phyloP scores from a whole-genome alignment of 345 rosid species.

The Salix suchowensis region DNA sequence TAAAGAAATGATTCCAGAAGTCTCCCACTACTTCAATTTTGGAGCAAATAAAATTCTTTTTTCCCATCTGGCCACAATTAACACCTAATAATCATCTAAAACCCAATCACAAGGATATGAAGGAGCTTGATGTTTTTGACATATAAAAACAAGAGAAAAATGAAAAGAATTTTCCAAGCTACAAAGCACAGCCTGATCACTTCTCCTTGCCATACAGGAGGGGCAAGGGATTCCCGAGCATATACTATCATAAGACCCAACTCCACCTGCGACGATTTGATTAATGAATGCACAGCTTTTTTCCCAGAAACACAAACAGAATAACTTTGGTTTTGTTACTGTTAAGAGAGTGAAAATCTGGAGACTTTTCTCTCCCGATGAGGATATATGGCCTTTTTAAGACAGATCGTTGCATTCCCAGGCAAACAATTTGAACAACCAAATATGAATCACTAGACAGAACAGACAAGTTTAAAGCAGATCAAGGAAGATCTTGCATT shows the following conservation, averaged over 20 bases:
- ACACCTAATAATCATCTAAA: no score
- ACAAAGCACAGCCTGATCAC: not conserved
- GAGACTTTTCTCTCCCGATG: not conserved
- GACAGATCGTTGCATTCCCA: not conserved
- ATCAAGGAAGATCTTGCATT: not conserved
- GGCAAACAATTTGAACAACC: not conserved
- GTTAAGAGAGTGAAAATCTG: not conserved
- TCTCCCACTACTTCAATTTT: constrained; percentile 6
- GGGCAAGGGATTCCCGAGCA: not conserved
- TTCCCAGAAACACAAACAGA: not conserved
- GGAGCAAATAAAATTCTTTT: not conserved
- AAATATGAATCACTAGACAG: not conserved
- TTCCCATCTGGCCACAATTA: not conserved
- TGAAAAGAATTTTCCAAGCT: not conserved
- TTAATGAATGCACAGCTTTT: no score
- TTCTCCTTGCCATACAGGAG: not conserved
- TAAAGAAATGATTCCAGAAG: constrained; percentile 12
- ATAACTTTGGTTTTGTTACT: not conserved
- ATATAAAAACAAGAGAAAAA: not conserved
- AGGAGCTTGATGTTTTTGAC: no score
- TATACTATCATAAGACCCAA: not conserved
- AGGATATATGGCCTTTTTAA: not conserved
- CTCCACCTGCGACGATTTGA: not conserved
- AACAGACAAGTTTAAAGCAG: not conserved
- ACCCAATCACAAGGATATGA: no score